These are phyloP conservation scores for Fusarium pilosicola DNA, from an alignment of 2,329 filamentous ascomycete species.

Conservation along the genomic window DNA sequence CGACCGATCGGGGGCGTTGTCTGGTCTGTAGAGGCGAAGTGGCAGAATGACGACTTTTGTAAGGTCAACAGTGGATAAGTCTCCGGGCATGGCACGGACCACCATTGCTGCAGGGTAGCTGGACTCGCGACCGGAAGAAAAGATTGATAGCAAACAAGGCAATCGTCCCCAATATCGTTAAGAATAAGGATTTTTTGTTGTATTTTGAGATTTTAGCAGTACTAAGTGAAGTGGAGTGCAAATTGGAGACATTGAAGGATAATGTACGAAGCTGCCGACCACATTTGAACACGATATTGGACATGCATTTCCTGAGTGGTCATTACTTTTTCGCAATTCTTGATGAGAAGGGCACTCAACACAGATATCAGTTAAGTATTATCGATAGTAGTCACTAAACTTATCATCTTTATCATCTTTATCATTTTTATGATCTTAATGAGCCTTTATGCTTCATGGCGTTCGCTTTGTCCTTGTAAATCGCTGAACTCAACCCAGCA, in stretches of 20 bases:
- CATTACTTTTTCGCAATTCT: no score
- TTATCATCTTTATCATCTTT: rapidly evolving
- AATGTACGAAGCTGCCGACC: no score
- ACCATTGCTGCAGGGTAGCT: background rate
- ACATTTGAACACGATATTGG: no score
- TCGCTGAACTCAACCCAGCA: background rate
- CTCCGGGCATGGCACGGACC: background rate
- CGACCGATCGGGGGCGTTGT: background rate
- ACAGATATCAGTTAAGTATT: rapidly evolving
- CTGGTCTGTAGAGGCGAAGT: background rate
- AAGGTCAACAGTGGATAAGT: background rate
- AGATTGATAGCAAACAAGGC: rapidly evolving
- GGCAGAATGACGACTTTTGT: background rate
- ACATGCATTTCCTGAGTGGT: no score
- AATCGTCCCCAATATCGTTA: no score
- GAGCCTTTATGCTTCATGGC: rapidly evolving
- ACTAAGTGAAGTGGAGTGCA: rapidly evolving
- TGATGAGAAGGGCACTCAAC: rapidly evolving
- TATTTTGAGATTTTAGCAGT: rapidly evolving
- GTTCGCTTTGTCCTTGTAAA: background rate
- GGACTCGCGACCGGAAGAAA: rapidly evolving
- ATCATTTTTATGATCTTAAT: rapidly evolving
- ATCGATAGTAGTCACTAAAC: rapidly evolving
- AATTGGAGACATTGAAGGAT: rapidly evolving
- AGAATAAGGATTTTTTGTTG: rapidly evolving